Base-by-base conservation (phyloP, 2,329 filamentous ascomycete genomes). In the Penicillium sp. region DNA sequence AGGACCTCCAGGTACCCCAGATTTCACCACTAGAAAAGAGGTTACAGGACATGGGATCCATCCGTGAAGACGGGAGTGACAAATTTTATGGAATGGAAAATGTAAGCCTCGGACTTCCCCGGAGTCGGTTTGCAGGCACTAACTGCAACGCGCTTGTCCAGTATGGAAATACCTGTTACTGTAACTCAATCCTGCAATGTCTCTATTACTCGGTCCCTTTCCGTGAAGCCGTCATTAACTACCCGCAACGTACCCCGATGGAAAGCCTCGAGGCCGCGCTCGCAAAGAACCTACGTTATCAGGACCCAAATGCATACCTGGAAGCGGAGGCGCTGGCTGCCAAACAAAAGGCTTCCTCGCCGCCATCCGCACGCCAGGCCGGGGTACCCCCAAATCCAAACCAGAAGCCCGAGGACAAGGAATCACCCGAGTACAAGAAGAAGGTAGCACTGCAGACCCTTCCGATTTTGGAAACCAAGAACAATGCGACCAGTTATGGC, bases 11-110 rank as follows among this genome's bases (percentile, higher is more conserved):
- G 69, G 78, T 80, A 63, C 80, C 79, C 33, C 77, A 80, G 62
- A 77, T 80, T 52, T 86, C 83, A 43, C 82, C 83, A 40, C 72
- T 88, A 33, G 84, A 88, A 75, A 86, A 91, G 79, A 88, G 95
- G 81, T 82, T 99, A 31, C 83, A 86, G 66, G 88, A 90, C 74
- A 86, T 90, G 56, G 92, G 91, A 4, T 86, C 92, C 2, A 78
- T 95, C 63, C 86, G 91, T 68, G 80, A 83, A 64, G 92, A 97
- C 75, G 94, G 94, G 51, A 96, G 90, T 72, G 94, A 97, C 78
- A 96, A 96, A 78, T 99, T 96, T 79, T 97, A 95, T 77, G 94
- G 94, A 16, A 88, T 97, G 73, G 94, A 99, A 77, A 99, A 99
- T 78, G 93, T 97, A 82, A 77, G 90, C 80, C 53, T 35, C 41